Conservation (phyloP, 208 protist species). For the Acanthamoeba pearcei region DNA sequence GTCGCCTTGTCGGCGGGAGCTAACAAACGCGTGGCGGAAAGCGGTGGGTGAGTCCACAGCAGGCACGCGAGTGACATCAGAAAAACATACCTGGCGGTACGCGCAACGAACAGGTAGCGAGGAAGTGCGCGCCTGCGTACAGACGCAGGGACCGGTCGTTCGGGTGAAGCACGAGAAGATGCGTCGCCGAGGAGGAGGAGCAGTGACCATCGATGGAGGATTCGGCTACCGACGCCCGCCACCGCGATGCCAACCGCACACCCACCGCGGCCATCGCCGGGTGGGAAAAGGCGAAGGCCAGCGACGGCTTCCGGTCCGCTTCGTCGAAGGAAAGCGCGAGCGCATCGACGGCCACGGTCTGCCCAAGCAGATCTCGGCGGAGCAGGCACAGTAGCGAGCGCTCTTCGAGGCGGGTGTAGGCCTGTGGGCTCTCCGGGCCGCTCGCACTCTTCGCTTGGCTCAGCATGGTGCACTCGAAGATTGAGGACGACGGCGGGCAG, state of each 20-base stretch:
- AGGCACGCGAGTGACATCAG: neutral
- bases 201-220: neutral
- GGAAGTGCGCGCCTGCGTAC: neutral
- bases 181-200: neutral
- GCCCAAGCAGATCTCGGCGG: neutral
- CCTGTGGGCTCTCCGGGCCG: neutral
- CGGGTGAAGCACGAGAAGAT: neutral
- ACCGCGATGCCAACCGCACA: neutral
- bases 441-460: neutral
- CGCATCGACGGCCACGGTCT: neutral
- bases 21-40: neutral
- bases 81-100: neutral
- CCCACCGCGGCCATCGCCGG: constrained; percentile 2
- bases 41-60: neutral
- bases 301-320: neutral
- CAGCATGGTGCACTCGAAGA: constrained; percentile 11
- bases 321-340: neutral
- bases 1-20: neutral
- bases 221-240: neutral
- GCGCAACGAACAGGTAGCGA: neutral
- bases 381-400: neutral
- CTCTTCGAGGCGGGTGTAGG: neutral
- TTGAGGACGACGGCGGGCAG: neutral
- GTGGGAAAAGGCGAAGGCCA: neutral
- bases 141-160: neutral